Evolutionary conservation across 805 yeast species (phyloP), one percentile per base, ranked within the genome.

Genomic region (Clavispora vitiphila): DNA sequence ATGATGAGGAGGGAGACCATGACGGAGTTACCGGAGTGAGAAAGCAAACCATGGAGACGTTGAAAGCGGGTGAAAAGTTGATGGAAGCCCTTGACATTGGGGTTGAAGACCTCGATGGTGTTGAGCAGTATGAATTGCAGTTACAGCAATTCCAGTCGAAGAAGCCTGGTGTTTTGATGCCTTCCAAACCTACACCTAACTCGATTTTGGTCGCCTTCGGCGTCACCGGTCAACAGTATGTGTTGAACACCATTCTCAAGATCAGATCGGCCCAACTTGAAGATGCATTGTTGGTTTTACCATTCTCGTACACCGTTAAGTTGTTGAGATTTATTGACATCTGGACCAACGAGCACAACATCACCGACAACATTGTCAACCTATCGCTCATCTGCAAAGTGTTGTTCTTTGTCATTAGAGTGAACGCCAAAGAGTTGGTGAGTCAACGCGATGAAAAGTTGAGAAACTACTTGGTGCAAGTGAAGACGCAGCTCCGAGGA

Each of bases 81-180:
- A 82, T 87, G 77, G 98, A 91, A 60, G 96, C 97, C 0, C 67
- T 91, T 38, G 97, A 93, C 50, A 67, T 90, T 45, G 95, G 95
- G 1, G 65, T 68, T 14, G 79, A 77, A 38, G 96, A 89, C 51
- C 64, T 86, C 32, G 82, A 78, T 34, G 76, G 77, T 10, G 50
- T 59, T 12, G 77, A 72, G 41, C 75, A 72, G 31, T 82, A 82
- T 55, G 65, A 69, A 35, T 57, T 55, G 29, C 77, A 69, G 19
- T 43, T 71, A 43, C 49, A 52, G 29, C 57, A 57, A 47, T 65
- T 53, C 53, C 54, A 74, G 38, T 64, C 64, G 39, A 72, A 69
- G 36, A 73, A 72, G 50, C 54, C 65, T 7, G 51, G 51, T 3
- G 71, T 71, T 3, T 67, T 65, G 6, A 73, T 72, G 34, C 86